Evolutionary conservation across 2,329 filamentous ascomycete genomes (phyloP).

Genomic region (Trichoderma lentiforme): DNA sequence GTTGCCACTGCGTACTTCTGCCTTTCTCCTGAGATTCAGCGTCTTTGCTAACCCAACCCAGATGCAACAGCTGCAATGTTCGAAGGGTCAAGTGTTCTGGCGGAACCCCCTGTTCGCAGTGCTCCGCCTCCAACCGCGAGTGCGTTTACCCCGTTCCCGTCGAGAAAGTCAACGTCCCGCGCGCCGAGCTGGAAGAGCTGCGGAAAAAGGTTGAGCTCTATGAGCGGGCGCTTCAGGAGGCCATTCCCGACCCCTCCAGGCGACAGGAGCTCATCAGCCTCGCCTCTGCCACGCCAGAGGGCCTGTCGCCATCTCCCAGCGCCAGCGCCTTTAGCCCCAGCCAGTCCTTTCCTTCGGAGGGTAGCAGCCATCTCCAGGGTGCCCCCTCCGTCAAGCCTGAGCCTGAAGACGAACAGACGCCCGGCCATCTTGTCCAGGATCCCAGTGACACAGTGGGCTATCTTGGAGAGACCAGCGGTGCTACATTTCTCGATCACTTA

Average conservation of each 20-base stretch:
- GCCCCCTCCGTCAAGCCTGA: slow-evolving; percentile 19
- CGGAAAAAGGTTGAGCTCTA: slow-evolving; percentile 38
- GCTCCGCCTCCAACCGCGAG: slow-evolving; percentile 40
- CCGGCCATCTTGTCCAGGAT: slow-evolving; percentile 43
- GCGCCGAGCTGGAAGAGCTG: slow-evolving; percentile 41
- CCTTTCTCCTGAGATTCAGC: not conserved
- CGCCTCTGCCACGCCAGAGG: slow-evolving; percentile 23
- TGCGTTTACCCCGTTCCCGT: slow-evolving; percentile 46
- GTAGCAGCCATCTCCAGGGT: slow-evolving; percentile 9
- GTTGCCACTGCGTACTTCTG: slow-evolving; percentile 44
- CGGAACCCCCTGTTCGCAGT: slow-evolving; percentile 46
- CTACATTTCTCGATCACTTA: slow-evolving; percentile 48
- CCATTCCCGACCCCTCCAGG: slow-evolving; percentile 34
- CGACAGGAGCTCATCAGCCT: slow-evolving; percentile 34
- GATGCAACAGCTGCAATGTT: slow-evolving; percentile 53
- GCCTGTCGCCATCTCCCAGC: slow-evolving; percentile 24
- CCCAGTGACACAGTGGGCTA: slow-evolving; percentile 43
- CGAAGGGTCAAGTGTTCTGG: slow-evolving; percentile 52
- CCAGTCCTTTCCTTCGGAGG: not conserved
- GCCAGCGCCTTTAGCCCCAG: slow-evolving; percentile 19
- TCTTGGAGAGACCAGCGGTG: slow-evolving; percentile 48
- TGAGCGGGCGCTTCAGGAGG: slow-evolving; percentile 38
- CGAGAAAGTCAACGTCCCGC: slow-evolving; percentile 43
- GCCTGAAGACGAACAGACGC: slow-evolving; percentile 8
- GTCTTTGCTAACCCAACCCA: slow-evolving; percentile 23